Conservation (phyloP, 176 grass and related monocot genomes). For the Olyra latifolia region DNA sequence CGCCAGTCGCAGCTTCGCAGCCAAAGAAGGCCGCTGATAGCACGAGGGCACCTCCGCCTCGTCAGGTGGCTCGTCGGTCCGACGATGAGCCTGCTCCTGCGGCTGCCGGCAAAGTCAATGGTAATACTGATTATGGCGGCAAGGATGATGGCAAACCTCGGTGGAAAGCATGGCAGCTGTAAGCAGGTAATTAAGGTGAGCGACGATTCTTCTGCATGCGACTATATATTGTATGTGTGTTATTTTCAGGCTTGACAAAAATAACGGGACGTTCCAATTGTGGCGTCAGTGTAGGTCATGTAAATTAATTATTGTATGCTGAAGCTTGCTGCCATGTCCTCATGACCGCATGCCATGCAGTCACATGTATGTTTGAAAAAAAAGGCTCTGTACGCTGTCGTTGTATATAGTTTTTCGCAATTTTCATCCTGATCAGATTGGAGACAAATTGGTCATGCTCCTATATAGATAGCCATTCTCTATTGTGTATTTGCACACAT, state of each 20-base stretch:
- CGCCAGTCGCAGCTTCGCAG: background rate
- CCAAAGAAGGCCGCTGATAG: background rate
- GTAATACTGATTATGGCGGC: background rate
- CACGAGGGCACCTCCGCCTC: background rate
- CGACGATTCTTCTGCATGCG: background rate
- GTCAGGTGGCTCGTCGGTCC: background rate
- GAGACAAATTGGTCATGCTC: background rate
- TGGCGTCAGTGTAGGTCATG: background rate
- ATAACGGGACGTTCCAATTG: background rate
- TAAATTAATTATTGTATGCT: background rate
- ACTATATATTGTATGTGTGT: background rate
- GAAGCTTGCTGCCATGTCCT: background rate
- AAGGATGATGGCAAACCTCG: background rate
- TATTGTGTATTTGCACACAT: background rate
- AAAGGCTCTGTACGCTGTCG: background rate
- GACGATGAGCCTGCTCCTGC: background rate
- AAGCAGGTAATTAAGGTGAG: conserved; percentile 9
- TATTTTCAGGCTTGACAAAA: background rate
- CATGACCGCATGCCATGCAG: no score
- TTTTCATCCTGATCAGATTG: background rate
- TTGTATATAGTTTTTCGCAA: background rate
- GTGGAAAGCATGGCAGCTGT: background rate
- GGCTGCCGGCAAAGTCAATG: background rate
- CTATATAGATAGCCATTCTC: background rate
- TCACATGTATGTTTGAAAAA: background rate